These are phyloP conservation scores for Sanghuangporus baumii DNA, from an alignment of 1,284 basidiomycete species.

Conservation along the genomic window DNA sequence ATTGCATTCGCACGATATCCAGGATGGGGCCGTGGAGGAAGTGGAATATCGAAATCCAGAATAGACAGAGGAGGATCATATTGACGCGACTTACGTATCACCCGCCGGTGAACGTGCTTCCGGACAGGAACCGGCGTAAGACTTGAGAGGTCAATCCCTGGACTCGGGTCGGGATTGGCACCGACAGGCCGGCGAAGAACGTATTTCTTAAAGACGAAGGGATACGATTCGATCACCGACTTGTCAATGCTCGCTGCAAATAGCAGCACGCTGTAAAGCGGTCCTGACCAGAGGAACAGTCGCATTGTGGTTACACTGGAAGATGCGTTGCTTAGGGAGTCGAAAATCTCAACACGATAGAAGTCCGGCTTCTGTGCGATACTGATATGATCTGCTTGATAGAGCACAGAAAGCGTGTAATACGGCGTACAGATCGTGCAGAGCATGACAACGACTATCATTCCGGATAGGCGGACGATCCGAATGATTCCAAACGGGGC, in stretches of 20 bases:
- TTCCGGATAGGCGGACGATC: neutral
- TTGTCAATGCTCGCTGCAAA: constrained; percentile 7
- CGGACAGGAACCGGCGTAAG: constrained; percentile 5
- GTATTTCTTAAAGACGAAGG: constrained; percentile 1
- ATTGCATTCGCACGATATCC: neutral
- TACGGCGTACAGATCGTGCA: neutral
- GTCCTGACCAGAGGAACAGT: constrained; percentile 7
- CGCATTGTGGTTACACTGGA: neutral
- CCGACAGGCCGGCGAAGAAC: neutral
- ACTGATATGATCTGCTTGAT: neutral
- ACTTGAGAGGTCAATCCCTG: constrained; percentile 8
- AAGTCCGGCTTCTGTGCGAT: neutral
- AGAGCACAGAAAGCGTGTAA: neutral
- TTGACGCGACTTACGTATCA: neutral
- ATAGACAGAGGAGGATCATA: constrained; percentile 1
- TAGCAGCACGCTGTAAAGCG: constrained; percentile 6
- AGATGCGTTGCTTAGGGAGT: neutral
- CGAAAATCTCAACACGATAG: constrained; percentile 5
- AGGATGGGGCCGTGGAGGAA: neutral
- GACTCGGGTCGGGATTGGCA: neutral
- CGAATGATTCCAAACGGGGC: constrained; percentile 1
- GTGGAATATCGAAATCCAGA: constrained; percentile 6
- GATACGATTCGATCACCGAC: neutral
- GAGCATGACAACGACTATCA: constrained; percentile 1
- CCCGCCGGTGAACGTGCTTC: neutral